Evolutionary conservation across 768 basidiomycete species (phyloP).

Genomic region (Rubroboletus pulcherrimus): DNA sequence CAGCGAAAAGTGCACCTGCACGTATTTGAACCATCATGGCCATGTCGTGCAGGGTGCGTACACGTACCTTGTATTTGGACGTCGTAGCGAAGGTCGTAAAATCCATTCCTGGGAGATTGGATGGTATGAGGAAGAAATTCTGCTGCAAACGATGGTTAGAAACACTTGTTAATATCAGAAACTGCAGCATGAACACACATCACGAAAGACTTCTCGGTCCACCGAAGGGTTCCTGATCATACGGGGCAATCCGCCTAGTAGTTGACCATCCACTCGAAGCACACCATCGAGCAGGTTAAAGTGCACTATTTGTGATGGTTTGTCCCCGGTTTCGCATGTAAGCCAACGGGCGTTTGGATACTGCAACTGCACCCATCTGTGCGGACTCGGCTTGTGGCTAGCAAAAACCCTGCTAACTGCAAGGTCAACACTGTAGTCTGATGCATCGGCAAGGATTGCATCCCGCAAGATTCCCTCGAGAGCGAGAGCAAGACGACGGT

Average conservation of each 20-base stretch:
- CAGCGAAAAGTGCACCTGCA: slow-evolving; percentile 17
- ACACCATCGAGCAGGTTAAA: slow-evolving; percentile 15
- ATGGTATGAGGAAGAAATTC: neutral
- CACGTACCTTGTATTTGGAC: slow-evolving; percentile 2
- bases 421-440: slow-evolving; percentile 10
- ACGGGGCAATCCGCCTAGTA: slow-evolving; percentile 6
- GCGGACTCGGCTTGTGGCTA: slow-evolving; percentile 3
- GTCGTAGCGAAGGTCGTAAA: neutral
- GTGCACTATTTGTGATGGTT: neutral
- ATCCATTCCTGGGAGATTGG: neutral
- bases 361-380: slow-evolving; percentile 5
- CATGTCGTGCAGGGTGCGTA: no score
- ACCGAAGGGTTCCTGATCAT: neutral
- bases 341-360: slow-evolving; percentile 15
- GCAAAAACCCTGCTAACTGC: slow-evolving; percentile 8
- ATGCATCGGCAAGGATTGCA: neutral
- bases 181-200: neutral
- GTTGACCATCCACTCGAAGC: slow-evolving; percentile 18
- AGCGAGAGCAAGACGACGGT: slow-evolving; percentile 20
- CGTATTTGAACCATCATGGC: neutral
- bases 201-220: slow-evolving; percentile 1
- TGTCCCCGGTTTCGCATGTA: neutral
- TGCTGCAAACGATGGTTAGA: neutral
- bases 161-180: neutral
- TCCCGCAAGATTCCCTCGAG: slow-evolving; percentile 11